phyloP scores from a whole-genome alignment of 1,139 yeast species.

The Arxiozyma telluris region DNA sequence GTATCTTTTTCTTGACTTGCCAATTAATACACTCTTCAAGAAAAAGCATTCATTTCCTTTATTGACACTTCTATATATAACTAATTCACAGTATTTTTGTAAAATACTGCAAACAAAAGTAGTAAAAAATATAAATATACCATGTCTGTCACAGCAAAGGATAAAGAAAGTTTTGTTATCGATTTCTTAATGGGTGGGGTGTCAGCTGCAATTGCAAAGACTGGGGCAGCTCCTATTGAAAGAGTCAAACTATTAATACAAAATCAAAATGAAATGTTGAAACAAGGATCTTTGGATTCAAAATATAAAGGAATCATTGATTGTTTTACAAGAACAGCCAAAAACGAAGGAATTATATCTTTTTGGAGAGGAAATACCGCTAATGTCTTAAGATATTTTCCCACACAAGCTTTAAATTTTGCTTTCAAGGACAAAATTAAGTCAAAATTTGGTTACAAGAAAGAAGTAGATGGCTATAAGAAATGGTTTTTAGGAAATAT shows the following conservation, averaged over 20 bases:
- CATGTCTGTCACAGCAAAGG: background rate
- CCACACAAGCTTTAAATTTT: conserved; percentile 15
- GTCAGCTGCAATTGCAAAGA: conserved; percentile 15
- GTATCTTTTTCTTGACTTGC: no score
- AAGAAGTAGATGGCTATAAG: conserved; percentile 7
- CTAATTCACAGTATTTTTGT: background rate
- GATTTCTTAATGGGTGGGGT: conserved; percentile 17
- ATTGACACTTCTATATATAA: background rate
- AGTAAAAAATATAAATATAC: background rate
- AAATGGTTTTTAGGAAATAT: conserved; percentile 9
- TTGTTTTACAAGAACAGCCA: conserved; percentile 13
- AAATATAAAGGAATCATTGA: conserved; percentile 12
- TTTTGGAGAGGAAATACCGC: conserved; percentile 17
- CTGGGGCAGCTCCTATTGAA: conserved; percentile 15
- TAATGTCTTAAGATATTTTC: conserved; percentile 14
- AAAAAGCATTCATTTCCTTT: no score
- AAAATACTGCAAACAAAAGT: background rate
- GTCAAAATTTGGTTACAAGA: conserved; percentile 9
- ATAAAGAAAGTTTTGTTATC: conserved; percentile 4
- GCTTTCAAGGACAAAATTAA: conserved; percentile 15
- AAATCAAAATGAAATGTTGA: conserved; percentile 15
- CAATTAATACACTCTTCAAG: background rate
- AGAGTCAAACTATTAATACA: conserved; percentile 14
- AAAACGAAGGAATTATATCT: conserved; percentile 12
- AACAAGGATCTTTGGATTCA: conserved; percentile 12